These are phyloP conservation scores for Fusarium piperis DNA, from an alignment of 2,329 filamentous ascomycete species.

Conservation along the genomic window DNA sequence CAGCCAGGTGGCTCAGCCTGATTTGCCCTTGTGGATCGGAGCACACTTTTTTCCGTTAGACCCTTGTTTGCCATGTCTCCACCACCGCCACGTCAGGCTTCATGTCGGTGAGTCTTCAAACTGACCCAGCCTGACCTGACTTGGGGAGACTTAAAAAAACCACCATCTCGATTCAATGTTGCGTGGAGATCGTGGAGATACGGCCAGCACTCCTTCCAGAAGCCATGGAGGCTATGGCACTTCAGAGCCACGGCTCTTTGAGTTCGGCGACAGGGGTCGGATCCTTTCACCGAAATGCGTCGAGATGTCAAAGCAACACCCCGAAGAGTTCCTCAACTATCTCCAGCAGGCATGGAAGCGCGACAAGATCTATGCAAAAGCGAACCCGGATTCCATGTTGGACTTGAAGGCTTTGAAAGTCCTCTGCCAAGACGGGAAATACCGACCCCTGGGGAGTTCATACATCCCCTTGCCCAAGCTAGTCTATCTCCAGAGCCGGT, in stretches of 20 bases:
- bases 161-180: conserved; percentile 38
- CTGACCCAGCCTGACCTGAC: conserved; percentile 21
- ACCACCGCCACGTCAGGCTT: conserved; percentile 37
- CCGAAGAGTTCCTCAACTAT: conserved; percentile 34
- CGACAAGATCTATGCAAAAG: conserved; percentile 35
- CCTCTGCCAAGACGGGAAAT: conserved; percentile 31
- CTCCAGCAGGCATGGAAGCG: conserved; percentile 36
- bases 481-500: conserved; percentile 37
- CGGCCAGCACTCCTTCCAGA: conserved; percentile 34
- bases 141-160: conserved; percentile 23
- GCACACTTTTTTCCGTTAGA: conserved; percentile 32
- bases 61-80: conserved; percentile 16
- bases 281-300: conserved; percentile 33
- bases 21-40: conserved; percentile 9
- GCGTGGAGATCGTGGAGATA: conserved; percentile 39
- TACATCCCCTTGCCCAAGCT: conserved; percentile 39
- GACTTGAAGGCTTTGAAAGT: conserved; percentile 32
- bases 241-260: conserved; percentile 36
- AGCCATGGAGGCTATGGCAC: conserved; percentile 35
- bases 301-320: conserved; percentile 34
- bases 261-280: conserved; percentile 34
- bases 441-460: conserved; percentile 26
- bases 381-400: conserved; percentile 32
- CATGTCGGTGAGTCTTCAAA: conserved; percentile 37
- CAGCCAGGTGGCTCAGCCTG: too few relatives aligned